These are phyloP conservation scores for Arthonia radiata DNA, from an alignment of 495 filamentous ascomycete species.

Conservation along the genomic window DNA sequence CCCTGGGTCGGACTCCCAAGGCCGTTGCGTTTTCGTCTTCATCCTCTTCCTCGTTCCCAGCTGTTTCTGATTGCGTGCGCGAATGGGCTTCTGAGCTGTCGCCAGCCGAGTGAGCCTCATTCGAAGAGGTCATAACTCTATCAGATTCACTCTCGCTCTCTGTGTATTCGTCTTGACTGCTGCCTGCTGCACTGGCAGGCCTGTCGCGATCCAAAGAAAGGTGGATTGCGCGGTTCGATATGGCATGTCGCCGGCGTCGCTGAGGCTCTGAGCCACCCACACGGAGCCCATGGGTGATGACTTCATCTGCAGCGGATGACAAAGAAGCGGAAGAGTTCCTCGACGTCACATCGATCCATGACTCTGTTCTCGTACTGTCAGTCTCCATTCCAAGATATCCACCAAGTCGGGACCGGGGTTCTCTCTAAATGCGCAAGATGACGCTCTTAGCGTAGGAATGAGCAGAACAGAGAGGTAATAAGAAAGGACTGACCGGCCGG, in stretches of 20 bases:
- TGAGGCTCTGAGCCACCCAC: slow-evolving; percentile 30
- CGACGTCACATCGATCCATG: slow-evolving; percentile 88
- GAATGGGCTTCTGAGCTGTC: slow-evolving; percentile 1
- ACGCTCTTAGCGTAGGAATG: too few species aligned
- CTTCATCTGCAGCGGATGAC: slow-evolving; percentile 66
- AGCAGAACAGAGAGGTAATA: too few species aligned
- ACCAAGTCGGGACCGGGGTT: too few species aligned
- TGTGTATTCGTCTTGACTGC: slow-evolving; percentile 78
- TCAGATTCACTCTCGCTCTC: slow-evolving; percentile 74
- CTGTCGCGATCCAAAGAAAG: slow-evolving; percentile 2
- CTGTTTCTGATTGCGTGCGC: slow-evolving; percentile 13
- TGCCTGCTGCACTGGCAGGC: slow-evolving; percentile 22
- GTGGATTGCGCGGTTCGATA: slow-evolving; percentile 1
- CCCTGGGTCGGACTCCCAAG: slow-evolving; percentile 32
- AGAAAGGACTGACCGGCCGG: too few species aligned
- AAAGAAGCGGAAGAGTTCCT: slow-evolving; percentile 76
- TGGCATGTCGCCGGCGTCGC: slow-evolving; percentile 8
- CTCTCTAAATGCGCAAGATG: too few species aligned
- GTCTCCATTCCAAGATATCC: slow-evolving; percentile 31
- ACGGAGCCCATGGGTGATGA: slow-evolving; percentile 62
- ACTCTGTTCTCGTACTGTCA: slow-evolving; percentile 43
- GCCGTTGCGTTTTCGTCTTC: slow-evolving; percentile 67
- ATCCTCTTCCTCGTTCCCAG: slow-evolving; percentile 33
- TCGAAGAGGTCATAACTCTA: slow-evolving; percentile 59
- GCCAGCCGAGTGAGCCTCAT: slow-evolving; percentile 34